These are phyloP conservation scores for Fomitopsis pinicola DNA, from an alignment of 1,284 basidiomycete species.

Conservation along the genomic window DNA sequence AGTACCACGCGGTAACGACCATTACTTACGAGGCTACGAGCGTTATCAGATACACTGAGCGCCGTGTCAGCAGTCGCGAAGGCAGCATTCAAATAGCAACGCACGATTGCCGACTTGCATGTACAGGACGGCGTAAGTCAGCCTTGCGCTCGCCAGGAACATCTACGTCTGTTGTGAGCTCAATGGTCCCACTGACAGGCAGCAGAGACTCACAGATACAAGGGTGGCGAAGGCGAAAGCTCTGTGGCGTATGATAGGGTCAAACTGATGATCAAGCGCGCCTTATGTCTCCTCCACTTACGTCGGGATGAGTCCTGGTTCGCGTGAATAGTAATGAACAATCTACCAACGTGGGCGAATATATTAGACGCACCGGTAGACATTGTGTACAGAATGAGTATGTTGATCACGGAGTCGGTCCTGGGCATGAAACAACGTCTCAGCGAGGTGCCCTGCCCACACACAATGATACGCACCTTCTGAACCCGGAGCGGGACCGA, in stretches of 20 bases:
- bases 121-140: not conserved
- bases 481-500: not conserved
- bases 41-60: not conserved
- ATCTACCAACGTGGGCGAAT: not conserved
- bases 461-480: not conserved
- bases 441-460: not conserved
- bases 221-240: not conserved
- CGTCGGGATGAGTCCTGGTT: not conserved
- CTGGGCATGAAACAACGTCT: not conserved
- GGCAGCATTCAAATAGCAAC: not conserved
- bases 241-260: not conserved
- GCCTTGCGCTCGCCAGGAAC: not conserved
- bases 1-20: no score
- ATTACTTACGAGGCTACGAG: not conserved
- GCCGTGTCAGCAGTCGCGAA: not conserved
- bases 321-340: no score
- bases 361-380: not conserved
- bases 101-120: not conserved
- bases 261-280: no score
- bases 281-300: not conserved
- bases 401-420: not conserved
- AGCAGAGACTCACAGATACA: not conserved
- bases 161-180: not conserved
- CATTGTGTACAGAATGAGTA: not conserved
- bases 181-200: not conserved